These are phyloP conservation scores for Vigna trinervia DNA, from an alignment of 306 rosid genomes.

Conservation along the genomic window DNA sequence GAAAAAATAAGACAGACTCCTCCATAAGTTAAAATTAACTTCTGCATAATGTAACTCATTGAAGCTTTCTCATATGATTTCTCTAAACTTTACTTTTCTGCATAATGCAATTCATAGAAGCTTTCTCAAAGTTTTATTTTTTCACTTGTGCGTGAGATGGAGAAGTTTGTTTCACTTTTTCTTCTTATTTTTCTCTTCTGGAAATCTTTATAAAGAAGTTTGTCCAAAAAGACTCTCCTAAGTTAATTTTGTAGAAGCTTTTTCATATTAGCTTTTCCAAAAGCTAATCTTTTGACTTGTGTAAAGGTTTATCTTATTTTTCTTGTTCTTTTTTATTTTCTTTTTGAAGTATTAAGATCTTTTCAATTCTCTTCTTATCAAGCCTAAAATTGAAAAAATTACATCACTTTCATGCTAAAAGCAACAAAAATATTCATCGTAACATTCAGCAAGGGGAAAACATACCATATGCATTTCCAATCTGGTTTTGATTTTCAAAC, in stretches of 20 bases:
- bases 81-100: no score
- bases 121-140: no score
- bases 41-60: no score
- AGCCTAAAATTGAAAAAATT: slow-evolving; percentile 1
- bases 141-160: background rate
- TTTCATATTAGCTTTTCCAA: no score
- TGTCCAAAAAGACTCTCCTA: background rate
- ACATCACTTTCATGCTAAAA: slow-evolving; percentile 6
- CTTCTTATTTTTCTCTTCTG: no score
- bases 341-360: background rate
- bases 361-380: slow-evolving; percentile 27
- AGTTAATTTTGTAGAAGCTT: no score
- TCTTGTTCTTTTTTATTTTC: no score
- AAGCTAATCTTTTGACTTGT: no score
- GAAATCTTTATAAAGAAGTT: background rate
- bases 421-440: slow-evolving; percentile 8
- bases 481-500: slow-evolving; percentile 85
- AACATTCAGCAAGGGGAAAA: slow-evolving; percentile 28
- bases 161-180: background rate
- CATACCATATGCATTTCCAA: slow-evolving; percentile 96
- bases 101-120: no score
- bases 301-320: no score
- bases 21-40: background rate
- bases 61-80: no score
- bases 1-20: background rate